A percentile compares a stretch with the other conserved stretches of the same genome.
Conservation (phyloP, 192 early-diverging fungal genomes). For the Coemansia aciculifera region DNA sequence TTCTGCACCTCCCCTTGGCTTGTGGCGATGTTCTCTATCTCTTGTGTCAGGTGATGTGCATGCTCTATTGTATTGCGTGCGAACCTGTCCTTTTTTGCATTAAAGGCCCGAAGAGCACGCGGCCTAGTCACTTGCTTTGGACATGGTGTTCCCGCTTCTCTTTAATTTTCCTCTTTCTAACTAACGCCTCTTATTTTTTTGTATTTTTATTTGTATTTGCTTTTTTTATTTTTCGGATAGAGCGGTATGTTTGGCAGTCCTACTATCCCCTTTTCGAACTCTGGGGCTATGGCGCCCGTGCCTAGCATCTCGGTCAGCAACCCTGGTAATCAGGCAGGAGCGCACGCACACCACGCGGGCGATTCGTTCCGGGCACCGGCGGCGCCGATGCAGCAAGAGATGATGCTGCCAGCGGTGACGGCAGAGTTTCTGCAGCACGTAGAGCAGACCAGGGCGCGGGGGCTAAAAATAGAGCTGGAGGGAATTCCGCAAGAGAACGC, state of each 20-base stretch:
- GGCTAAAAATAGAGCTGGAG: conserved; percentile 42
- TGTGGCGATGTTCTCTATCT: background rate
- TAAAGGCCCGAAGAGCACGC: background rate
- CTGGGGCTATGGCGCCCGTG: conserved; percentile 11
- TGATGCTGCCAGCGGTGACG: conserved; percentile 11
- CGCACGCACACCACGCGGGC: background rate
- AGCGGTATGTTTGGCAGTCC: conserved; percentile 24
- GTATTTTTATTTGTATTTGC: background rate
- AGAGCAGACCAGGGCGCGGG: conserved; percentile 39
- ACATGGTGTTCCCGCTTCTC: background rate
- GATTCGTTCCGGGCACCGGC: background rate
- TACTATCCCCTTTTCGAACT: conserved; percentile 13
- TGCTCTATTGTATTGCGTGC: conserved; percentile 12
- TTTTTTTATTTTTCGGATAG: conserved; percentile 14
- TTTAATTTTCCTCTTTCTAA: conserved; percentile 9
- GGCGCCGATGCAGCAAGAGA: background rate
- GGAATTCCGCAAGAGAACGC: conserved; percentile 58
- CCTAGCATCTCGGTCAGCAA: conserved; percentile 19
- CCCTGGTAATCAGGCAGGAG: background rate
- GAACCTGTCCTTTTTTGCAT: conserved; percentile 9
- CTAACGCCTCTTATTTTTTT: conserved; percentile 6
- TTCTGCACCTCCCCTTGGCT: background rate
- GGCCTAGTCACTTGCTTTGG: conserved; percentile 6
- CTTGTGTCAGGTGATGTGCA: background rate
- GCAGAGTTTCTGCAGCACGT: conserved; percentile 36